Conservation (phyloP, 1,284 basidiomycete species). For the Ceratobasidium sp. region DNA sequence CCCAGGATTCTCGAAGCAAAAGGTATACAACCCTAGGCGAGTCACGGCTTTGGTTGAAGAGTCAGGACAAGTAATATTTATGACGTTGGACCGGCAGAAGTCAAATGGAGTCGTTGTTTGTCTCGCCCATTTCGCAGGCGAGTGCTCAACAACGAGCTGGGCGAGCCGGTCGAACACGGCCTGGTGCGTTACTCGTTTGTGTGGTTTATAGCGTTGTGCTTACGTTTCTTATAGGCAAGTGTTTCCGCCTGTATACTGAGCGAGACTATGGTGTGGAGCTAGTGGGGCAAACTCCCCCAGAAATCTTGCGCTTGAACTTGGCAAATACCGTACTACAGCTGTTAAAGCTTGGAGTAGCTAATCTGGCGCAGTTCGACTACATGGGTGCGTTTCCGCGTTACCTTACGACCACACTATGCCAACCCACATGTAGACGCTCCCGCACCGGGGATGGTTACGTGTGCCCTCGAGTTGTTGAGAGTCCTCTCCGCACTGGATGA, state of each 20-base stretch:
- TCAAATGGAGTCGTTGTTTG: slow-evolving; percentile 93
- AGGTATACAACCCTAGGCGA: slow-evolving; percentile 87
- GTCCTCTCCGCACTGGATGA: slow-evolving; percentile 93
- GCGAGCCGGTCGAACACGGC: slow-evolving; percentile 94
- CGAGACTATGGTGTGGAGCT: slow-evolving; percentile 95
- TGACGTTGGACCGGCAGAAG: slow-evolving; percentile 66
- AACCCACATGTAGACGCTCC: slow-evolving; percentile 84
- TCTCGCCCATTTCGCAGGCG: slow-evolving; percentile 97
- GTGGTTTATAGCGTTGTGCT: no score
- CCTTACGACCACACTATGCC: no score
- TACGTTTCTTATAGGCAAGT: slow-evolving; percentile 74
- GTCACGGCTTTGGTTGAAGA: not conserved
- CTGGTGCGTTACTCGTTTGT: slow-evolving; percentile 55
- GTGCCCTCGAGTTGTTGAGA: slow-evolving; percentile 96
- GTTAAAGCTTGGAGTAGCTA: slow-evolving; percentile 92
- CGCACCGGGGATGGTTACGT: slow-evolving; percentile 98
- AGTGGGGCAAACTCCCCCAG: slow-evolving; percentile 96
- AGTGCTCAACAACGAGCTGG: slow-evolving; percentile 97
- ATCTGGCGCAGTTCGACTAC: slow-evolving; percentile 94
- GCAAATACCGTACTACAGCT: slow-evolving; percentile 95
- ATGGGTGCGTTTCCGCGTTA: slow-evolving; percentile 67
- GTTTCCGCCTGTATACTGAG: slow-evolving; percentile 97
- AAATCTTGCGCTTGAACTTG: slow-evolving; percentile 93
- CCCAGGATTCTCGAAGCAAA: slow-evolving; percentile 95
- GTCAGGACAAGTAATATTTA: no score